These are phyloP conservation scores for Ceraceosorus bombacis DNA, from an alignment of 1,284 basidiomycete species.

Conservation along the genomic window DNA sequence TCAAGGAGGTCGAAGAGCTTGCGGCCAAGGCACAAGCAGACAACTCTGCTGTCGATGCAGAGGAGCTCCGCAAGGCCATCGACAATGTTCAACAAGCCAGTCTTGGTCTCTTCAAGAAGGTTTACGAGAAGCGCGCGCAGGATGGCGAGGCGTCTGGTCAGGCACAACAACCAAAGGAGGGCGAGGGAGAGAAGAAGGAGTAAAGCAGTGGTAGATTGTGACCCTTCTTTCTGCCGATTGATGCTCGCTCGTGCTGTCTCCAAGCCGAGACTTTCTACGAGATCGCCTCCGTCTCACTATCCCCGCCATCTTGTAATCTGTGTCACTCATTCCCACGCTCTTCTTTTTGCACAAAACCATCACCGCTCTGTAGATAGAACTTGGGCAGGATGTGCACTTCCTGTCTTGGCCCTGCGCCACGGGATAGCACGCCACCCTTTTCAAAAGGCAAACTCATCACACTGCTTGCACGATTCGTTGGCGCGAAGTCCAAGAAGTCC, in stretches of 20 bases:
- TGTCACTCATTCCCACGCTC: neutral
- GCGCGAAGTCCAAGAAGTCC: too few species aligned
- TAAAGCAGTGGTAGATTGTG: constrained; percentile 12
- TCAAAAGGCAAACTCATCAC: too few species aligned
- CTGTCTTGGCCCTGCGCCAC: too few species aligned
- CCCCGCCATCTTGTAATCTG: neutral
- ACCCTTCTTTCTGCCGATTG: neutral
- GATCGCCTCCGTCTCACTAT: neutral
- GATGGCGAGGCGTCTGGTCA: constrained; percentile 52
- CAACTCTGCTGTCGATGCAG: constrained; percentile 71
- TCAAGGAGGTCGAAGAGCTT: constrained; percentile 83
- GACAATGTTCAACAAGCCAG: constrained; percentile 93
- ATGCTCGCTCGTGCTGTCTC: neutral
- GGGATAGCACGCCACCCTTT: too few species aligned
- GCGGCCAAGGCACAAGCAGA: constrained; percentile 82
- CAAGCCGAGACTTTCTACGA: neutral
- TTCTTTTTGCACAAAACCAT: neutral
- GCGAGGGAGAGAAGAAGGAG: constrained; percentile 44
- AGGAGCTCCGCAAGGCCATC: constrained; percentile 84
- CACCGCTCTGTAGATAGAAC: too few species aligned
- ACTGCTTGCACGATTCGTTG: too few species aligned
- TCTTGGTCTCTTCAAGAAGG: constrained; percentile 95
- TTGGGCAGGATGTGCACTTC: too few species aligned
- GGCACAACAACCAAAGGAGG: constrained; percentile 18
- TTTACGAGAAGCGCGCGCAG: constrained; percentile 83